Evolutionary conservation across 805 yeast species (phyloP).

Genomic region (Yarrowia sp.): DNA sequence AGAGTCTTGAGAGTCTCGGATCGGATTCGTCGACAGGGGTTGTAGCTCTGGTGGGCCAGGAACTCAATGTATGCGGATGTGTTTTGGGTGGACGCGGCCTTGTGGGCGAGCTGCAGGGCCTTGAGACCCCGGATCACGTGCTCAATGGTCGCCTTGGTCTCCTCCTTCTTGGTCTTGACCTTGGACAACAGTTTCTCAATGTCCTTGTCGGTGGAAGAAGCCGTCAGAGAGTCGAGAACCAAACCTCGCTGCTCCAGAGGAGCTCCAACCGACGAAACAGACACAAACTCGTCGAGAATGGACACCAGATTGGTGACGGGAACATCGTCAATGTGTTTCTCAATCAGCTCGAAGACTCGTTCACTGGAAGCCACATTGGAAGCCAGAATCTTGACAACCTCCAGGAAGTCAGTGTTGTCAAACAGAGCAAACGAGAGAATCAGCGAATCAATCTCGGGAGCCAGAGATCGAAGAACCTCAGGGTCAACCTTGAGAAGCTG

Average conservation of each 20-base stretch:
- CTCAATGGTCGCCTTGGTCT: conserved; percentile 8
- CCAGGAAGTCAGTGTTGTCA: conserved; percentile 57
- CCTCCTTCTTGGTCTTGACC: conserved; percentile 28
- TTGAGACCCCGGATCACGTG: conserved; percentile 30
- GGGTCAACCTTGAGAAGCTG: conserved; percentile 38
- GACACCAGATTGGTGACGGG: conserved; percentile 42
- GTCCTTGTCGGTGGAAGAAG: conserved; percentile 43
- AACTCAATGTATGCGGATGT: conserved; percentile 72
- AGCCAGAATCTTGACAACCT: conserved; percentile 57
- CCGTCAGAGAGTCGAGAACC: background rate
- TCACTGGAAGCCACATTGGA: conserved; percentile 55
- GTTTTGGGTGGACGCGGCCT: conserved; percentile 4
- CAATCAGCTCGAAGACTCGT: conserved; percentile 40
- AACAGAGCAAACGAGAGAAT: conserved; percentile 38
- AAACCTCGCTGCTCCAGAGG: conserved; percentile 35
- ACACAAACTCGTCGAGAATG: conserved; percentile 44
- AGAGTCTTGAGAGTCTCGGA: conserved; percentile 61
- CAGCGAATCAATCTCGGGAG: conserved; percentile 36
- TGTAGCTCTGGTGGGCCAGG: conserved; percentile 85
- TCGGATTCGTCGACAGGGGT: conserved; percentile 82
- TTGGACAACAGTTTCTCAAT: conserved; percentile 47
- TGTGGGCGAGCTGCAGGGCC: conserved; percentile 24
- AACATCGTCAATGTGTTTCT: conserved; percentile 25
- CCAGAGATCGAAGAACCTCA: conserved; percentile 37
- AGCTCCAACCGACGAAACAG: conserved; percentile 30